Percentiles rank a stretch among this genome's conserved stretches.
These are phyloP conservation scores for Epichloe baconii DNA, from an alignment of 2,329 filamentous ascomycete species.

Conservation along the genomic window DNA sequence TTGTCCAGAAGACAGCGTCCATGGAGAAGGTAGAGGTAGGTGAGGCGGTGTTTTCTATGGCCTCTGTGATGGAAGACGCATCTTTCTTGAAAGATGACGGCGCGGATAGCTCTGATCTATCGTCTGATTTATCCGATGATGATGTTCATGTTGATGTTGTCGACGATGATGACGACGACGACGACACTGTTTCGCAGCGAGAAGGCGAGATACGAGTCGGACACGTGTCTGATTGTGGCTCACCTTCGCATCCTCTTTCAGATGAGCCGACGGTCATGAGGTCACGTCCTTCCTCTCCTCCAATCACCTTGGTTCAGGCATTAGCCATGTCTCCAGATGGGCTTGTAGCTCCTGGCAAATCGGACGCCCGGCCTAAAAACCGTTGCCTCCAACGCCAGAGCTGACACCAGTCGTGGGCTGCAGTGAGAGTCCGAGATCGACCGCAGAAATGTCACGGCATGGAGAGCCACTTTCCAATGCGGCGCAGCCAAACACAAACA, in stretches of 20 bases:
- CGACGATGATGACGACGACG: neutral
- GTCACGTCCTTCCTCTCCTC: slow-evolving; percentile 27
- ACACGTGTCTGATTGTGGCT: slow-evolving; percentile 7
- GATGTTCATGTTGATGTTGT: too few relatives aligned
- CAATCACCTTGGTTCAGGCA: slow-evolving; percentile 35
- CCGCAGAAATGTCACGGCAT: slow-evolving; percentile 15
- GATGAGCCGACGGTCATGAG: neutral
- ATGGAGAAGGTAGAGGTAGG: slow-evolving; percentile 30
- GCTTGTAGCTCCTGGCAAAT: neutral
- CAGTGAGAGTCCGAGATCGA: slow-evolving; percentile 12
- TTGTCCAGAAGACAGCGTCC: slow-evolving; percentile 40
- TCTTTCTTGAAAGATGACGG: slow-evolving; percentile 40
- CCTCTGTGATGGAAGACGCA: slow-evolving; percentile 18
- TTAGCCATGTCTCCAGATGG: slow-evolving; percentile 14
- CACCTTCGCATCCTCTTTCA: slow-evolving; percentile 22
- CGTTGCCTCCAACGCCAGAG: slow-evolving; percentile 30
- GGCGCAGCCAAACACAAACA: slow-evolving; percentile 17
- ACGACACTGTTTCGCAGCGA: slow-evolving; percentile 34
- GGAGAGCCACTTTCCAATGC: slow-evolving; percentile 25
- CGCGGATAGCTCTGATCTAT: slow-evolving; percentile 12
- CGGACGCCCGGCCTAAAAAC: slow-evolving; percentile 8
- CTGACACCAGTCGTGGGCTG: slow-evolving; percentile 31
- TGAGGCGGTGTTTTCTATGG: slow-evolving; percentile 16
- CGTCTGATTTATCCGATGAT: neutral
- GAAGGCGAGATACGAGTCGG: slow-evolving; percentile 26